Conservation (phyloP, 805 yeast species). For the Starmera caribaea region DNA sequence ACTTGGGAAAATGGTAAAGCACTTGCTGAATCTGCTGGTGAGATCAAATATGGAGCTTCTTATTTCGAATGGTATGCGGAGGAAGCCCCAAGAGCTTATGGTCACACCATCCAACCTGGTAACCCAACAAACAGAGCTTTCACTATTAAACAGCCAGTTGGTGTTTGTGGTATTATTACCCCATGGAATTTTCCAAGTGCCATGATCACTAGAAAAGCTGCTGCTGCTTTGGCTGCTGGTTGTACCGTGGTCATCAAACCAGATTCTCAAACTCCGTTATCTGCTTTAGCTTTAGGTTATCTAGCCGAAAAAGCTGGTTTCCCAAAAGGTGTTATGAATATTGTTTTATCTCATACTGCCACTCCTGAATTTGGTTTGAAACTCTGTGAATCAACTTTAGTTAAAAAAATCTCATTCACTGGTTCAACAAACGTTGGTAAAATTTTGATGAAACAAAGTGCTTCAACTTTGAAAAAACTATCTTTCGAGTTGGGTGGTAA, state of each 20-base stretch:
- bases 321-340: constrained; percentile 48
- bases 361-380: constrained; percentile 45
- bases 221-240: constrained; percentile 59
- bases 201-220: constrained; percentile 58
- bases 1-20: constrained; percentile 58
- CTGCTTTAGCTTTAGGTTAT: constrained; percentile 47
- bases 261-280: constrained; percentile 51
- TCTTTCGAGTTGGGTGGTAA: constrained; percentile 62
- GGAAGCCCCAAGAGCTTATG: constrained; percentile 48
- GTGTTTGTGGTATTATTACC: constrained; percentile 52
- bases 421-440: constrained; percentile 59
- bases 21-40: constrained; percentile 43
- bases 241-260: constrained; percentile 55
- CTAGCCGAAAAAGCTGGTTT: constrained; percentile 51
- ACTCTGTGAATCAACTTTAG: constrained; percentile 36
- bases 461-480: constrained; percentile 48
- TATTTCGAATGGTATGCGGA: constrained; percentile 86
- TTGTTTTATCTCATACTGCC: constrained; percentile 37
- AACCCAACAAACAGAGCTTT: constrained; percentile 40
- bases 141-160: constrained; percentile 51
- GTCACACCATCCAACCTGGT: constrained; percentile 46
- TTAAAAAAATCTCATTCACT: constrained; percentile 52
- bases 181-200: constrained; percentile 66
- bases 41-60: constrained; percentile 51
- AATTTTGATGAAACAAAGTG: constrained; percentile 45